Percentiles rank a stretch among this genome's conserved stretches.
Conservation (phyloP, 345 rosid genomes). For the Arabidopsis thaliana region TAIR10.1 NC_003070.9:1017001-1017500, state of each 20-base stretch:
- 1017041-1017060: conserved; percentile 47
- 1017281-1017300: not conserved
- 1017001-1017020: not conserved
- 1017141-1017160: conserved; percentile 73
- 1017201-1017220: not conserved
- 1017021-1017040: not conserved
- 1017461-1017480: conserved; percentile 52
- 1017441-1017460: conserved; percentile 64
- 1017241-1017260: not conserved
- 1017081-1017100: conserved; percentile 63
- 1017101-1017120: conserved; percentile 75
- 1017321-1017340: conserved; percentile 53
- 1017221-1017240: too few relatives aligned
- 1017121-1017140: conserved; percentile 79
- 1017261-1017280: not conserved
- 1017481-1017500: not conserved
- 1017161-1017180: conserved; percentile 68
- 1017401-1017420: conserved; percentile 70
- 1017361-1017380: conserved; percentile 67
- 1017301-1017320: not conserved
- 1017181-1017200: conserved; percentile 51
- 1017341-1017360: conserved; percentile 65
- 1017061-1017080: conserved; percentile 58
- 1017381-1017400: conserved; percentile 65
- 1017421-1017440: conserved; percentile 66